Percentiles rank a stretch among this genome's conserved stretches.
Evolutionary conservation across 208 protist genomes (phyloP).

Genomic region (Trypanosoma boissoni): DNA sequence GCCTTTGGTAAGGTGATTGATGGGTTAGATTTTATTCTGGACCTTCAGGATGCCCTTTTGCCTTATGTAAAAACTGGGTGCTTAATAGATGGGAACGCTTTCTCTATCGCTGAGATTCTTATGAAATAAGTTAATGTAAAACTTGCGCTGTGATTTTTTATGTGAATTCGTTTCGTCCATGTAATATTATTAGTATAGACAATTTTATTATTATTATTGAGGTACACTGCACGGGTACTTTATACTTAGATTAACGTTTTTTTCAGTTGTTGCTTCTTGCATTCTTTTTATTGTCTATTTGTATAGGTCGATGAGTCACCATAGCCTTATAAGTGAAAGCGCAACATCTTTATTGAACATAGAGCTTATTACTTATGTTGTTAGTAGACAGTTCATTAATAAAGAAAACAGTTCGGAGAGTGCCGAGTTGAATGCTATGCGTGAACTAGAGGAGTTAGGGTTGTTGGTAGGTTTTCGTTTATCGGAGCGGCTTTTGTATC

Average conservation of each 20-base stretch:
- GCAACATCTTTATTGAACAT: constrained; percentile 43
- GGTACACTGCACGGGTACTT: too few relatives aligned
- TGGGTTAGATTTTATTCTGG: constrained; percentile 41
- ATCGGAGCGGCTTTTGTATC: constrained; percentile 70
- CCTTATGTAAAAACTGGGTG: constrained; percentile 51
- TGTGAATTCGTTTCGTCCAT: too few relatives aligned
- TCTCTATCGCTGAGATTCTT: constrained; percentile 33
- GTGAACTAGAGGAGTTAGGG: constrained; percentile 53
- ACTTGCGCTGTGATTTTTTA: constrained; percentile 3
- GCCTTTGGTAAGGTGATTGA: constrained; percentile 70
- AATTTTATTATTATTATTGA: constrained; percentile 1
- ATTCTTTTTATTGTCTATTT: constrained; percentile 2
- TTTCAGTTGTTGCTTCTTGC: constrained; percentile 6
- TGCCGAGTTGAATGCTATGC: constrained; percentile 26
- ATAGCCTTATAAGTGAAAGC: constrained; percentile 47
- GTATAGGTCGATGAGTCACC: constrained; percentile 23
- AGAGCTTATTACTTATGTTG: constrained; percentile 45
- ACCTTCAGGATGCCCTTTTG: constrained; percentile 33
- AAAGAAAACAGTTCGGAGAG: constrained; percentile 11
- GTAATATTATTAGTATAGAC: background rate
- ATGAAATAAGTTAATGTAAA: constrained; percentile 1
- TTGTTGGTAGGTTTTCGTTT: constrained; percentile 59
- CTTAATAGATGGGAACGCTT: constrained; percentile 34
- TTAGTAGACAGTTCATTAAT: constrained; percentile 21
- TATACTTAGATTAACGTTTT: too few relatives aligned